Base-by-base conservation (phyloP, 257 asterid genomes). In the Striga asiatica region DNA sequence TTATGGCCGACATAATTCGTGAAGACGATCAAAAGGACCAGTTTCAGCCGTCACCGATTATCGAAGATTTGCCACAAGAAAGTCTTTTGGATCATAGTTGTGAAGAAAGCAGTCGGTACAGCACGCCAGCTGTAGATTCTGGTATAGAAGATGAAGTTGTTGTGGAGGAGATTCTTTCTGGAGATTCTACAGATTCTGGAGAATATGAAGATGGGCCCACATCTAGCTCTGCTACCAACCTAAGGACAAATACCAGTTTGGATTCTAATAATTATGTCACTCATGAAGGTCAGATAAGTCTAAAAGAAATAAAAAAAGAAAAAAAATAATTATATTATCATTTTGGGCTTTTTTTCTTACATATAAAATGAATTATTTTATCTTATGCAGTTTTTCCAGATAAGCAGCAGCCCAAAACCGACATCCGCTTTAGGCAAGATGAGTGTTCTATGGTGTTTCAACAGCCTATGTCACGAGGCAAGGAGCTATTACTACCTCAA, bases 381-480 rank as follows among this genome's bases (percentile, higher is more conserved):
- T 17, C 6, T 45, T 28, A 31, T 45, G 37, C 43, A 47, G 62
- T 5, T 64, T 28, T 67, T 49, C 34, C 65, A 62, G 79, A 22
- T 32, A 57, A 10, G 43, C 43, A 37, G 43, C 43, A 61, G 66
- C 23, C 69, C 65, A 61, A 67, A 59, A 6, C 21, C 25, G 78
- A 37, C 59, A 49, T 61, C 7, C 70, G 43, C 60, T 66, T 53
- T 18, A 67, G 54, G 8, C 50, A 64, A 49, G 71, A 79, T n/a
- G 86, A 80, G 31, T 62, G 66, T 37, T 79, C 63, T 60, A 53
- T 71, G 37, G 82, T 62, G 1, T 79, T 69, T 58, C 75, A 73
- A 46, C 89, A 81, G 41, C 35, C 77, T 0, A 67, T 62, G 43
- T n/a, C 70, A 6, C 71, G 72, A 54, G 76, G 69, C 53, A 80